Conservation (phyloP, 768 basidiomycete species). For the Rhodotorula paludigena region DNA sequence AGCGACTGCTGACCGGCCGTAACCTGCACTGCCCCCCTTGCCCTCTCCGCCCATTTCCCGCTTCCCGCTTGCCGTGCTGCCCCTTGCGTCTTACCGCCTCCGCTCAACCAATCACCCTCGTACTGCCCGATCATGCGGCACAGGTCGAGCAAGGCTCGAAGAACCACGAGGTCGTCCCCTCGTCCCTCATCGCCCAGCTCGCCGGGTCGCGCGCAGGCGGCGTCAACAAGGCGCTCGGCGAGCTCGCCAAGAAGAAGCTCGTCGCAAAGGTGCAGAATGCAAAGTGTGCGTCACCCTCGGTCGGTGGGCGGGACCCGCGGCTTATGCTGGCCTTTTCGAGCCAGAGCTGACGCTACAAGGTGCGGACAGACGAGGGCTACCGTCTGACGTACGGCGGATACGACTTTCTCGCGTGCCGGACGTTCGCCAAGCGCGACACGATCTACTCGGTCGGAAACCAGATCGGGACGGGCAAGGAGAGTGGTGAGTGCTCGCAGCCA, state of each 20-base stretch:
- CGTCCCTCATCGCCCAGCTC: conserved; percentile 79
- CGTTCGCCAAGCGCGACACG: conserved; percentile 81
- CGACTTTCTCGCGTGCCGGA: conserved; percentile 88
- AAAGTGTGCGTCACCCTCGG: conserved; percentile 64
- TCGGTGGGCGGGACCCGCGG: too few relatives aligned
- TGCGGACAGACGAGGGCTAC: conserved; percentile 80
- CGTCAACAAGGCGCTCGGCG: conserved; percentile 85
- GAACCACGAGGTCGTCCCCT: conserved; percentile 94
- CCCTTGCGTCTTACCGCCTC: background rate
- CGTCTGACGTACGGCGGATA: conserved; percentile 97
- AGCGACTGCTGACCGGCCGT: background rate
- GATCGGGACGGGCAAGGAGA: conserved; percentile 97
- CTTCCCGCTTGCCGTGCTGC: background rate
- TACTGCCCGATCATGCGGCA: too few relatives aligned
- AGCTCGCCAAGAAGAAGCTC: conserved; percentile 83
- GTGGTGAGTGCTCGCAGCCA: conserved; percentile 60
- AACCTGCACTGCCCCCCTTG: background rate
- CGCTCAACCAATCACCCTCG: background rate
- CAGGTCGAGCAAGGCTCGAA: conserved; percentile 97
- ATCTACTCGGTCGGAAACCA: conserved; percentile 91
- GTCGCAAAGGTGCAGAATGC: conserved; percentile 84
- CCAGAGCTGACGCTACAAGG: background rate
- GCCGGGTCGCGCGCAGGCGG: conserved; percentile 88
- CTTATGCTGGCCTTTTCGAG: background rate
- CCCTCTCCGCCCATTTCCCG: background rate